Percentiles rank a stretch among this genome's conserved stretches.
phyloP scores from a whole-genome alignment of 2,329 filamentous ascomycete genomes.

The Fusarium lateritium region DNA sequence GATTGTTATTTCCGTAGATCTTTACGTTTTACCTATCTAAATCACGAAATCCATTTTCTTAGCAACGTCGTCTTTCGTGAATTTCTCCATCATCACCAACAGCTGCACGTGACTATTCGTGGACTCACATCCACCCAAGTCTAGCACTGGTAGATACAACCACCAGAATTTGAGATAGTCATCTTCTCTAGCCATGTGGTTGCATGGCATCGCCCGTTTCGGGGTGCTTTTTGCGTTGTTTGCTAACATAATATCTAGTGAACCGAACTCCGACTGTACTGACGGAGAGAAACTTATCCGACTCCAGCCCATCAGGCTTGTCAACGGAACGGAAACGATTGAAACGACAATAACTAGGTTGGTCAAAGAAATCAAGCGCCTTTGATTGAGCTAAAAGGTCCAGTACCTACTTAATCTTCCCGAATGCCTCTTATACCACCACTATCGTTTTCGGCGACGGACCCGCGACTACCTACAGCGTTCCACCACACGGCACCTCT shows the following conservation, averaged over 20 bases:
- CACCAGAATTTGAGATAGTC: background rate
- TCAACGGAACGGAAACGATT: slow-evolving; percentile 19
- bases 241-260: background rate
- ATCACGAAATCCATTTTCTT: background rate
- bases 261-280: slow-evolving; percentile 2
- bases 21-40: background rate
- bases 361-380: accelerated
- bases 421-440: background rate
- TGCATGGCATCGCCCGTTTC: background rate
- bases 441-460: slow-evolving; percentile 1
- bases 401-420: slow-evolving; percentile 12
- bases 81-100: background rate
- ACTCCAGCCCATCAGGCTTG: slow-evolving; percentile 10
- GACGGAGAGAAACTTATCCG: slow-evolving; percentile 11
- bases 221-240: background rate
- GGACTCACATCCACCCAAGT: too few species aligned
- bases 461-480: background rate
- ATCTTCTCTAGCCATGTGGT: background rate
- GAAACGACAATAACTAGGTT: slow-evolving; percentile 18
- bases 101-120: slow-evolving; percentile 1
- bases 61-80: background rate
- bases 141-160: background rate
- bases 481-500: slow-evolving; percentile 15
- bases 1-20: too few species aligned
- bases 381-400: accelerated